Evolutionary conservation across 108 stramenopile species (phyloP), one percentile per base, ranked within the genome.

Genomic region (Cyclotella kingstonii): DNA sequence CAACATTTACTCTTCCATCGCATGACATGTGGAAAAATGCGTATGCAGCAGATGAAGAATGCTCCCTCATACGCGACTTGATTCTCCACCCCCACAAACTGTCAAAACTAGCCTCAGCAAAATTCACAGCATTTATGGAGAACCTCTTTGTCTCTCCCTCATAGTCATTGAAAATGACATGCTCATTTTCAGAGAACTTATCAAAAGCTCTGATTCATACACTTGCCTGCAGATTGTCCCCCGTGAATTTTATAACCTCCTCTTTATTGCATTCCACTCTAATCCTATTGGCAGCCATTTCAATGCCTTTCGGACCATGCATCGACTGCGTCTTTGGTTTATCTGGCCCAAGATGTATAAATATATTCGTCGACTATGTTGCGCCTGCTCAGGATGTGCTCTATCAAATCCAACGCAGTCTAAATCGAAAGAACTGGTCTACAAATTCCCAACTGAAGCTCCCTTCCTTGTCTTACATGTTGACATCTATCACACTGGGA

Each of bases 401-500:
- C n/a, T n/a, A n/a, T n/a, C n/a, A n/a, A n/a, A n/a, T n/a, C n/a
- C n/a, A n/a, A n/a, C n/a, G n/a, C n/a, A n/a, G n/a, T n/a, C n/a
- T n/a, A n/a, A n/a, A n/a, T n/a, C n/a, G n/a, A n/a, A n/a, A n/a
- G n/a, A n/a, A n/a, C n/a, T n/a, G n/a, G n/a, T n/a, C n/a, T n/a
- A n/a, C n/a, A n/a, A n/a, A n/a, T n/a, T n/a, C n/a, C n/a, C n/a
- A n/a, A n/a, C 30, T 19, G 42, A 45, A 43, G 58, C 58, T 1
- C 58, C 42, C 0, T 60, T 44, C 21, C 2, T 10, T 14, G 40
- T 41, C 4, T 39, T 43, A 4, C 26, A 43, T 55, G 42, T 58
- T 7, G 41, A 58, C 25, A 41, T 40, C 28, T 60, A 60, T 11
- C 12, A 25, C 2, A 44, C 58, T 4, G 43, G 58, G 11, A 60